Evolutionary conservation across 352 stramenopile genomes (phyloP), one percentile per base, ranked within the genome.

Genomic region (Bremia lactucae): DNA sequence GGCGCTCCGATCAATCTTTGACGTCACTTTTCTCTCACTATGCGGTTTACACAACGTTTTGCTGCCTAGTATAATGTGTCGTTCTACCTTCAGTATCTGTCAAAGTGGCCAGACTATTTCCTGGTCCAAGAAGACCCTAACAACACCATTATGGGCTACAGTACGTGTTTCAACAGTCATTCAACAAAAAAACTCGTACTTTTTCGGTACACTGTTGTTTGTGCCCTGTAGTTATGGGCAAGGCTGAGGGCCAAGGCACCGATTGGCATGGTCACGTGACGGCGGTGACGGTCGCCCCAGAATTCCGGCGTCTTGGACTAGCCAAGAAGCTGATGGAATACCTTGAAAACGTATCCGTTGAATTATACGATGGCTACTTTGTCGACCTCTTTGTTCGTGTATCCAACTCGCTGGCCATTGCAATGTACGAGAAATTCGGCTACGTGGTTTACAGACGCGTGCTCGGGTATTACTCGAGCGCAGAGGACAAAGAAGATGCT

Each of bases 191-290:
- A 25, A 2, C 6, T 7, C 15, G 16, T 36, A 36, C 22, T 44
- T n/a, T n/a, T n/a, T n/a, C n/a, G n/a, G n/a, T n/a, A n/a, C n/a
- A n/a, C n/a, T n/a, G n/a, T n/a, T n/a, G 41, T n/a, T 44, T 33
- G 6, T 39, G 52, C 9, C 5, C 14, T 46, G 25, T 76, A 97
- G 71, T 97, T 47, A 90, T 97, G 66, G 93, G 91, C 34, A 98
- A 98, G 51, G 84, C 86, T 2, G 95, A 99, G 68, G 95, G 95
- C 24, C 79, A 89, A 35, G 83, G 61, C 4, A 82, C 96, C 40
- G 73, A 97, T 26, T 98, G 95, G 94, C 95, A 99, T 62, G 96
- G 95, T 20, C 95, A 98, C 61, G 95, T 99, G 20, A 98, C 94
- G 25, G 95, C 95, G 0, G 94, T 99, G 28, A 99, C 96, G 0